Percentiles rank a stretch among this genome's conserved stretches.
These are phyloP conservation scores for Fusarium algeriense DNA, from an alignment of 2,329 filamentous ascomycete genomes.

Conservation along the genomic window DNA sequence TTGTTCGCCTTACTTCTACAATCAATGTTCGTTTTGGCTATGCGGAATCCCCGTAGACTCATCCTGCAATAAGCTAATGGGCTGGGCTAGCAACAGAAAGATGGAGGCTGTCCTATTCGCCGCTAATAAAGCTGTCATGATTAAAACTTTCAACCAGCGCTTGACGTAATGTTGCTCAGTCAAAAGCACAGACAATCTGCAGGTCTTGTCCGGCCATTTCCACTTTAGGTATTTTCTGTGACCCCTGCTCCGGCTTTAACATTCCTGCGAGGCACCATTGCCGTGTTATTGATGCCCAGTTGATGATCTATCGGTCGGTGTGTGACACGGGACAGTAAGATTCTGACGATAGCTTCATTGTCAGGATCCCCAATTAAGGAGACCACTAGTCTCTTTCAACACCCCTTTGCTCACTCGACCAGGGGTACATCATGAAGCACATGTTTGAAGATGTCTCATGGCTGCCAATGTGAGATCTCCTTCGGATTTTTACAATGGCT, in stretches of 20 bases:
- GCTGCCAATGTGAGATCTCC: not conserved
- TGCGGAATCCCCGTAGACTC: conserved; percentile 4
- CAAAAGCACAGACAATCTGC: conserved; percentile 8
- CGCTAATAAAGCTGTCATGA: not conserved
- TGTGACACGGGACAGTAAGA: not conserved
- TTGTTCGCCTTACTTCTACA: not conserved
- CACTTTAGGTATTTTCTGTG: conserved; percentile 4
- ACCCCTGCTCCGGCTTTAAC: conserved; percentile 6
- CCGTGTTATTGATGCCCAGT: conserved; percentile 9
- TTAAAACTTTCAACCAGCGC: not conserved
- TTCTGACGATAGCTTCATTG: conserved; percentile 17
- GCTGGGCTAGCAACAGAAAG: too few species aligned
- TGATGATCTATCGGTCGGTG: conserved; percentile 2
- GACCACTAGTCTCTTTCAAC: not conserved
- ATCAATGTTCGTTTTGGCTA: not conserved
- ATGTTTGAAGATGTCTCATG: not conserved
- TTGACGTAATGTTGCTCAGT: conserved; percentile 27
- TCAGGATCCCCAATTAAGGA: not conserved
- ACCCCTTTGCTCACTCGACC: not conserved
- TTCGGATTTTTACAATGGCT: not conserved
- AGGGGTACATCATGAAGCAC: not conserved
- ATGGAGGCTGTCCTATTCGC: not conserved
- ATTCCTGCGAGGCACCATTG: conserved; percentile 19
- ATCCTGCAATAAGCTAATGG: not conserved
- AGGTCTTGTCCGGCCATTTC: conserved; percentile 28